Evolutionary conservation across 2,329 filamentous ascomycete species (phyloP), one percentile per base, ranked within the genome.

Genomic region (Fusarium sp.): DNA sequence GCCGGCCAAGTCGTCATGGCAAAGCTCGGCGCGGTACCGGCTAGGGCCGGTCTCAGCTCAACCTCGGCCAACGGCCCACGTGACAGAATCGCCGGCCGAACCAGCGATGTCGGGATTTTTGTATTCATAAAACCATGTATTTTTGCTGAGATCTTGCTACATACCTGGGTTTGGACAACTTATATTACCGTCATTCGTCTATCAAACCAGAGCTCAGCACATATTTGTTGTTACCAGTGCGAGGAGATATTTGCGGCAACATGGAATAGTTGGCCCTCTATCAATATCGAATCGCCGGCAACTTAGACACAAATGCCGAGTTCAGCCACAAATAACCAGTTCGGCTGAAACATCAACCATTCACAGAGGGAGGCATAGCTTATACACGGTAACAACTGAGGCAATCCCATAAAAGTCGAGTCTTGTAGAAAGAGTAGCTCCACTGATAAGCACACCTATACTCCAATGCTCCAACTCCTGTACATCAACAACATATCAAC

Each of bases 21-120:
- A 69, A 74, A 74, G 69, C 69, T 72, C 66, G 72, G 69, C 66
- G 67, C 69, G 66, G 70, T 65, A 71, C 80, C 81, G 78, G 83
- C 83, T 83, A 83, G 75, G 76, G 76, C 80, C 82, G 82, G 80
- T 77, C 77, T 75, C 76, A 78, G 78, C 76, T 77, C 77, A 78
- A 80, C 81, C 80, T 82, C 81, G 81, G 80, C 75, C 74, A 73
- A 58, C 55, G 53, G 47, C 55, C 75, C 80, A 81, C 80, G 80
- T 81, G 80, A 80, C 65, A 64, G 42, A 55, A 13, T 65, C 59
- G 67, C 55, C 54, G 50, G 49, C 30, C 40, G 49, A 58, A 23
- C 60, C 34, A 69, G 68, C 71, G 66, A 73, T 70, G 59, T 68
- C 71, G 60, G 63, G 53, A 43, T 49, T 53, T 41, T 47, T 48